Percentiles rank a stretch among this genome's conserved stretches.
These are phyloP conservation scores for Xylariaceae sp. DNA, from an alignment of 2,329 filamentous ascomycete genomes.

Conservation along the genomic window DNA sequence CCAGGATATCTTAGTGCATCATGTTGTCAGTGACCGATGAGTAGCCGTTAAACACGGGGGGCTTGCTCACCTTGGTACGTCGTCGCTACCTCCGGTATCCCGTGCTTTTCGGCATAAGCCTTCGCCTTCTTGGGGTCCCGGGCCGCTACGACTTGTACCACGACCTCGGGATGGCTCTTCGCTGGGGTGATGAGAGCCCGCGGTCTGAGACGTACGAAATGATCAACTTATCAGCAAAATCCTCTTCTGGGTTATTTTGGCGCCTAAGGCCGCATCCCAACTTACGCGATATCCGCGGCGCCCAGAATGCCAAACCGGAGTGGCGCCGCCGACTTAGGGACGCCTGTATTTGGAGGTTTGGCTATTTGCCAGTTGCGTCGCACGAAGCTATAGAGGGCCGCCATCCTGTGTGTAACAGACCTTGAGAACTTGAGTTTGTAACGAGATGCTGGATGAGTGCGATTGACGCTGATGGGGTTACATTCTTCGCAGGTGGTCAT, in stretches of 20 bases:
- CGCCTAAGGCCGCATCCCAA: constrained; percentile 1
- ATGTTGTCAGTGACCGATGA: neutral
- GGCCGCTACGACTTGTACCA: constrained; percentile 56
- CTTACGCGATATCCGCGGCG: constrained; percentile 44
- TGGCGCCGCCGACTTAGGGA: constrained; percentile 25
- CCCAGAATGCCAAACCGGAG: constrained; percentile 47
- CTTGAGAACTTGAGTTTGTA: neutral
- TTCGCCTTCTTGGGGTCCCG: constrained; percentile 50
- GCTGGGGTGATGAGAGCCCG: constrained; percentile 51
- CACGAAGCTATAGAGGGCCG: constrained; percentile 23
- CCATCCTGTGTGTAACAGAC: constrained; percentile 14
- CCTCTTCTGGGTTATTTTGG: neutral
- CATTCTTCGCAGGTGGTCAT: neutral
- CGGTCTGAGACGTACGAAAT: constrained; percentile 34
- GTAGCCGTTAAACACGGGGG: neutral
- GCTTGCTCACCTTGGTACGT: constrained; percentile 49
- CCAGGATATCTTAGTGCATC: constrained; percentile 37
- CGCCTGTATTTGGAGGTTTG: constrained; percentile 26
- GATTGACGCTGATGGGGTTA: neutral
- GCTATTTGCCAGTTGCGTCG: constrained; percentile 30
- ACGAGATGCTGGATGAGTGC: neutral
- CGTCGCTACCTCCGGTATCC: constrained; percentile 52
- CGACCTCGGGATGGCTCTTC: constrained; percentile 55
- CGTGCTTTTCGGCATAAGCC: constrained; percentile 53
- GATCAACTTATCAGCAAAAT: neutral